Evolutionary conservation across 305 asterid species (phyloP).

Genomic region (Striga hermonthica): DNA sequence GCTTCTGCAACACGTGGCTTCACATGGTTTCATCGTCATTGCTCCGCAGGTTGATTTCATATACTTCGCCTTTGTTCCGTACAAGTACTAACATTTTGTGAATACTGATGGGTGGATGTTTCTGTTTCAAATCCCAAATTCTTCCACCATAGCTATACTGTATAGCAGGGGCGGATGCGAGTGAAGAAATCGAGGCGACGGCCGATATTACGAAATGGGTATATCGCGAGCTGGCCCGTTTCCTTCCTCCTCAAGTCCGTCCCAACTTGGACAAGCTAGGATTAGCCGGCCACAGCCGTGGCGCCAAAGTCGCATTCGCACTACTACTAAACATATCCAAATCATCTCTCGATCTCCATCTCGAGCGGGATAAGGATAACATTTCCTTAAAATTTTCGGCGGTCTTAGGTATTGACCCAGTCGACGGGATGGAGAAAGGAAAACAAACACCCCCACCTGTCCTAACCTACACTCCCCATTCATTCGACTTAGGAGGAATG

Average conservation of each 20-base stretch:
- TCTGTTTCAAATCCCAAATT: neutral
- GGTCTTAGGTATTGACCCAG: constrained; percentile 80
- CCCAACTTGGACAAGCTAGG: constrained; percentile 60
- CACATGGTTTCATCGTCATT: constrained; percentile 79
- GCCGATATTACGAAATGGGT: constrained; percentile 65
- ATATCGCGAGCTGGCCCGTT: constrained; percentile 40
- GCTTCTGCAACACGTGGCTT: constrained; percentile 68
- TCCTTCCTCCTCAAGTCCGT: constrained; percentile 54
- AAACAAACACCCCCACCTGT: constrained; percentile 73
- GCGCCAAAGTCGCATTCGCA: constrained; percentile 84
- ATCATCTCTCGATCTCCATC: constrained; percentile 16
- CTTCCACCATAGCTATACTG: constrained; percentile 44
- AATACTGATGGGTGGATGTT: too few species aligned
- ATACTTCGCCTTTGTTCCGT: too few species aligned
- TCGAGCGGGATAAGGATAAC: too few species aligned
- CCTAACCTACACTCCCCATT: constrained; percentile 62
- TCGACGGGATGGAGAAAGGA: constrained; percentile 72
- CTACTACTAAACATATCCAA: constrained; percentile 45
- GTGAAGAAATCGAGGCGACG: constrained; percentile 54
- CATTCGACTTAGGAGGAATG: constrained; percentile 47
- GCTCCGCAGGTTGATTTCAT: constrained; percentile 80
- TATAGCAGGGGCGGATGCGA: constrained; percentile 69
- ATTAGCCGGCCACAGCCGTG: constrained; percentile 82
- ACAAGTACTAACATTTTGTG: too few species aligned
- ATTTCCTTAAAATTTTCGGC: constrained; percentile 51